Conservation (phyloP, 345 rosid species). For the Hevea brasiliensis region DNA sequence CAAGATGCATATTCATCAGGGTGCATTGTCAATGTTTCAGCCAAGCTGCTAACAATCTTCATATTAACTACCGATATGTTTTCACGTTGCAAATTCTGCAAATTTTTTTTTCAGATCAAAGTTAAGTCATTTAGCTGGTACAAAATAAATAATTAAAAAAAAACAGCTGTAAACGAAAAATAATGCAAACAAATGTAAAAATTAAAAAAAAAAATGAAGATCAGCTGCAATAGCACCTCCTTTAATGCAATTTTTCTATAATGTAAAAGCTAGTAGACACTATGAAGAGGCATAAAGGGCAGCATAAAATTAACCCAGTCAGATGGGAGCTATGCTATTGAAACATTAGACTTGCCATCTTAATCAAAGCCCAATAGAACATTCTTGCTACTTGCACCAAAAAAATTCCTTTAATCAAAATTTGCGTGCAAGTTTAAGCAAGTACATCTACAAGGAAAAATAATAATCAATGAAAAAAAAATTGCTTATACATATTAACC, state of each 20-base stretch:
- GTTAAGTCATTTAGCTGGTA: slow-evolving; percentile 18
- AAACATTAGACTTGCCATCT: not conserved
- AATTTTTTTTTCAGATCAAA: slow-evolving; percentile 25
- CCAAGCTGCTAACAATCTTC: slow-evolving; percentile 62
- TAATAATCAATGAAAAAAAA: too few species aligned
- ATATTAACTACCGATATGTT: slow-evolving; percentile 48
- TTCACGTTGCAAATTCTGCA: slow-evolving; percentile 54
- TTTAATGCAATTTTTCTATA: not conserved
- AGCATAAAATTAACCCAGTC: not conserved
- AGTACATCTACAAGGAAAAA: not conserved
- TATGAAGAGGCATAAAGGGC: not conserved
- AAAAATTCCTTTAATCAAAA: not conserved
- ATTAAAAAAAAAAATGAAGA: not conserved
- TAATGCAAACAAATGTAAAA: not conserved
- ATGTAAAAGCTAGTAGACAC: not conserved
- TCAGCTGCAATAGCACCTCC: not conserved
- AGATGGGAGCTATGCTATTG: not conserved
- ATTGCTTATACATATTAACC: not conserved
- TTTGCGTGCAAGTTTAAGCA: not conserved
- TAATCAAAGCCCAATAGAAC: not conserved
- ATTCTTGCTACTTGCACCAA: not conserved
- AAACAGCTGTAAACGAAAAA: not conserved
- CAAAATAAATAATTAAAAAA: slow-evolving; percentile 4
- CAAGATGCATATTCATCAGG: slow-evolving; percentile 56
- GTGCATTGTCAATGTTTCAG: slow-evolving; percentile 42